Evolutionary conservation across 179 eudicot genomes (phyloP).

Genomic region (Corrigiola litoralis): DNA sequence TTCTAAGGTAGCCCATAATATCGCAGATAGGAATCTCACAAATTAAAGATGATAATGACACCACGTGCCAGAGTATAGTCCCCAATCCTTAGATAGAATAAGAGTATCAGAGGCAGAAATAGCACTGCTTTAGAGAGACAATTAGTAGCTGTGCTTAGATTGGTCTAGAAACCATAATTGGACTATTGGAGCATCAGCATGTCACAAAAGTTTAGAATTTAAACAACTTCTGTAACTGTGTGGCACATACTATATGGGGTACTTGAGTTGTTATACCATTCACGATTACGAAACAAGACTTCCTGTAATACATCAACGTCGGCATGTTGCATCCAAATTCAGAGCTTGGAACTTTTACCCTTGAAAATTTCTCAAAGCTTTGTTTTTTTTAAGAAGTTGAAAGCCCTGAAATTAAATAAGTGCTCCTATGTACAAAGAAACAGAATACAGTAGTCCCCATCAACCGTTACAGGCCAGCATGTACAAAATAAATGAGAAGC

Average conservation of each 20-base stretch:
- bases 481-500: conserved; percentile 6
- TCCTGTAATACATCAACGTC: not conserved
- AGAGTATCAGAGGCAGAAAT: too few relatives aligned
- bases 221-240: not conserved
- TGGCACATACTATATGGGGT: not conserved
- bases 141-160: too few relatives aligned
- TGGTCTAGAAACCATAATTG: too few relatives aligned
- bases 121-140: too few relatives aligned
- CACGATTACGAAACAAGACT: too few relatives aligned
- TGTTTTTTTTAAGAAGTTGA: not conserved
- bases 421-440: not conserved
- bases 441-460: conserved; percentile 4
- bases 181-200: too few relatives aligned
- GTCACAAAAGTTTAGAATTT: not conserved
- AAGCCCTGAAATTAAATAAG: not conserved
- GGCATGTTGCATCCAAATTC: too few relatives aligned
- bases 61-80: too few relatives aligned
- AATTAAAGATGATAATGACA: too few relatives aligned
- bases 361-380: not conserved
- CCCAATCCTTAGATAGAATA: too few relatives aligned
- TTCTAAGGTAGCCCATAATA: not conserved
- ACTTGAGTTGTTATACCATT: not conserved
- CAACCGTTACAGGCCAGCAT: conserved; percentile 13
- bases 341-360: not conserved
- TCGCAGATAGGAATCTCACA: too few relatives aligned